phyloP scores from a whole-genome alignment of 257 asterid species.

The Perilla frutescens region DNA sequence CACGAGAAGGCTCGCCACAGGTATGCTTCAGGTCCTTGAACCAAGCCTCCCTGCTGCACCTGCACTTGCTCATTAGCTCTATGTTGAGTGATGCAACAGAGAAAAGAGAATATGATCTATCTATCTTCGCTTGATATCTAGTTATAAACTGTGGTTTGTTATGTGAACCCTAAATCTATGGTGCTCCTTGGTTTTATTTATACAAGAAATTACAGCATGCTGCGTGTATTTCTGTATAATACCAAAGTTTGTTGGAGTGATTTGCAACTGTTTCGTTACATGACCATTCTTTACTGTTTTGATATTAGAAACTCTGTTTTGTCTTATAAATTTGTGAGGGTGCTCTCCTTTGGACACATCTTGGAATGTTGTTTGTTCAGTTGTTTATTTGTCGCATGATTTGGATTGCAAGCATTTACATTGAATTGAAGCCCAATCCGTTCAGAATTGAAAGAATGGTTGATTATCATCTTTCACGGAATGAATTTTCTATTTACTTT shows the following conservation, averaged over 20 bases:
- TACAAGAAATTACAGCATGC: conserved; percentile 28
- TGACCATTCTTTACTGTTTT: too few relatives aligned
- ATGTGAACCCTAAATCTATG: not conserved
- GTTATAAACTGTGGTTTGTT: conserved; percentile 17
- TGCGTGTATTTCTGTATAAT: conserved; percentile 2
- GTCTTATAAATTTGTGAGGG: not conserved
- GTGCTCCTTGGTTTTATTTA: conserved; percentile 31
- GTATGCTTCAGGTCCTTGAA: conserved; percentile 58
- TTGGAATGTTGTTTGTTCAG: not conserved
- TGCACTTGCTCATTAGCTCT: conserved; percentile 36
- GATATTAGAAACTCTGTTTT: too few relatives aligned
- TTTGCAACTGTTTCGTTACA: too few relatives aligned
- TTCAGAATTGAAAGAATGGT: too few relatives aligned
- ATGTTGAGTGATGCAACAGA: not conserved
- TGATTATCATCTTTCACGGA: too few relatives aligned
- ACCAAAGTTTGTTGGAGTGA: conserved; percentile 26
- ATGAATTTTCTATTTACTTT: too few relatives aligned
- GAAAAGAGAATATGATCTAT: not conserved
- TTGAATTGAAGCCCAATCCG: too few relatives aligned
- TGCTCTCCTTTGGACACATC: not conserved
- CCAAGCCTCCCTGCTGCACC: conserved; percentile 51
- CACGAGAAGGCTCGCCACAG: conserved; percentile 59
- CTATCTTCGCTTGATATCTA: not conserved
- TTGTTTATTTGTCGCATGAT: too few relatives aligned
- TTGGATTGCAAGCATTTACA: too few relatives aligned